Evolutionary conservation across 2,329 filamentous ascomycete species (phyloP), one percentile per base, ranked within the genome.

Genomic region (Teratosphaeria epicoccoides): DNA sequence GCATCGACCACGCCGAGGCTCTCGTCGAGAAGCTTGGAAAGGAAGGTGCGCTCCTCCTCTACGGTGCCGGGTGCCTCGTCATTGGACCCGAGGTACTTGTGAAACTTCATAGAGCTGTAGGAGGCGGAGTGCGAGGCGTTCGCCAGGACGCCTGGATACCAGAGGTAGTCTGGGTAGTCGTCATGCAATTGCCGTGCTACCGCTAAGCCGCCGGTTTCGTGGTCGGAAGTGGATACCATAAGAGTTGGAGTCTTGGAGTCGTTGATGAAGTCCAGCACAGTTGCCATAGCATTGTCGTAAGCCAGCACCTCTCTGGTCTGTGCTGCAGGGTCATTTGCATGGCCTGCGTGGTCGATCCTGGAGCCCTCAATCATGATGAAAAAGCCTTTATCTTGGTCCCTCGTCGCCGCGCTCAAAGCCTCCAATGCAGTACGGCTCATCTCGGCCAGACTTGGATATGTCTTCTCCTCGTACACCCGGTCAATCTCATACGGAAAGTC

Each of bases 301-400:
- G 89, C 91, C n/a, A 97, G 76, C 0, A 98, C 91, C 70, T 98
- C 93, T 60, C 87, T 84, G 25, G 79, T 73, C 58, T 80, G 77
- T 14, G 74, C 75, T 17, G 73, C 75, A 3, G 77, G 75, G 57
- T 79, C 77, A 57, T 78, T 79, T 61, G 73, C 74, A 58, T 79
- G 77, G 47, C 89, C 93, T 3, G 93, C 91, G 66, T 98, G 93
- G 64, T 98, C 93, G 62, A 98, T 97, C 43, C 93, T 80, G 62
- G 88, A 95, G 4, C 90, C 93, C 70, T 98, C 93, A 55, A 98
- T 94, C 91, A 98, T 95, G 61, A 98, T 76, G 71, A 98, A 98
- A 76, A 97, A 98, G 4, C 55, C 93, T 69, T 94, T 83, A 43
- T 97, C 88, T 56, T 81, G 88, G 64, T 90, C 76, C 63, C 80